A percentile compares a stretch with the other conserved stretches of the same genome.
phyloP scores from a whole-genome alignment of 2,329 filamentous ascomycete species.

The Reticulascus tulasneorum region DNA sequence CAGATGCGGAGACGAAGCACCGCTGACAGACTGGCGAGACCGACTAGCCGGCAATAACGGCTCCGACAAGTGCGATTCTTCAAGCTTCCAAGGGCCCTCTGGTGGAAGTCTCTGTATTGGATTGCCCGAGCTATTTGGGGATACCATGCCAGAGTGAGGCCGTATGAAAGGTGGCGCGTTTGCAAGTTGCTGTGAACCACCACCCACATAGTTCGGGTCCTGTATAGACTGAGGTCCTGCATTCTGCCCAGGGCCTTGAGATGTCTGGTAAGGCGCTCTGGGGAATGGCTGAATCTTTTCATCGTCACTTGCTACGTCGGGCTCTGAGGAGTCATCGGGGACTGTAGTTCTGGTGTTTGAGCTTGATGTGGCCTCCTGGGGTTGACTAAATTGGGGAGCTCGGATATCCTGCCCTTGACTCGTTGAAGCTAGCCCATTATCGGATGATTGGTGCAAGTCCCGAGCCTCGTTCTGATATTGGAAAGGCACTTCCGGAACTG shows the following conservation, averaged over 20 bases:
- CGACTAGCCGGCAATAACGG: constrained; percentile 34
- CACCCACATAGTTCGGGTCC: too few species aligned
- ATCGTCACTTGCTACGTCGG: constrained; percentile 6
- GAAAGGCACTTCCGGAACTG: not conserved
- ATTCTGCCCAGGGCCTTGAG: too few species aligned
- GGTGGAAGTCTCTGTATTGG: constrained; percentile 38
- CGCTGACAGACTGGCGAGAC: constrained; percentile 7
- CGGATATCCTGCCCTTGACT: too few species aligned
- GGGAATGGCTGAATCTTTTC: constrained; percentile 8
- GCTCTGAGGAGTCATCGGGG: too few species aligned
- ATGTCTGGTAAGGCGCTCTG: constrained; percentile 4
- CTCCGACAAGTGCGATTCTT: constrained; percentile 51
- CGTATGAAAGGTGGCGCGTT: constrained; percentile 15
- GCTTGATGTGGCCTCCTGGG: too few species aligned
- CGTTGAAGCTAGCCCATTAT: too few species aligned
- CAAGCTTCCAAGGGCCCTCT: constrained; percentile 47
- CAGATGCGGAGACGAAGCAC: constrained; percentile 26
- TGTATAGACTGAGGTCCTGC: too few species aligned
- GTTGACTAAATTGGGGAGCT: too few species aligned
- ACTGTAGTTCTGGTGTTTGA: too few species aligned
- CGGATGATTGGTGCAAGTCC: too few species aligned
- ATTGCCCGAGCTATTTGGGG: constrained; percentile 20
- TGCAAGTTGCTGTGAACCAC: constrained; percentile 12
- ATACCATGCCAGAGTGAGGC: constrained; percentile 7
- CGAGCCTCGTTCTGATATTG: not conserved